Evolutionary conservation across 192 early-diverging fungal species (phyloP), one percentile per base, ranked within the genome.

Genomic region (Coemansia aciculifera): DNA sequence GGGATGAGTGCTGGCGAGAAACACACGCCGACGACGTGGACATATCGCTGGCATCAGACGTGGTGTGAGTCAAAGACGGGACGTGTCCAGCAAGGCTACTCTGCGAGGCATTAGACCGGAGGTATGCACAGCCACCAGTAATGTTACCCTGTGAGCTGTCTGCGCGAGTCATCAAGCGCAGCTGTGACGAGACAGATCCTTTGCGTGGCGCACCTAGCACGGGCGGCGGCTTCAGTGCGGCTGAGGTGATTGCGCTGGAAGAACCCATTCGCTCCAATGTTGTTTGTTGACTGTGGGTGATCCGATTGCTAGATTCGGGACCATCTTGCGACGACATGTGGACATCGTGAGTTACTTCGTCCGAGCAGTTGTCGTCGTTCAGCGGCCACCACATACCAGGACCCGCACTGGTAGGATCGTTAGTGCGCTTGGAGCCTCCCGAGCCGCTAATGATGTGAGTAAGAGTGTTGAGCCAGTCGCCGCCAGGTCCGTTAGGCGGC

Each of bases 361-460:
- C 75, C 0, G 80, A 77, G 68, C 74, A 77, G 69, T 77, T 77
- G 69, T 83, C 80, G 59, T 77, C 75, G 48, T 83, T 83, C 15
- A 83, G 75, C 21, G 80, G 80, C 80, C 80, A 83, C 80, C 80
- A 83, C 75, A 78, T 83, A 3, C 81, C 81, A 8, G 81, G 81
- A 2, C 76, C 81, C 15, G 68, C 31, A 27, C 67, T 63, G 38
- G 57, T 63, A 17, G 61, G 12, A 11, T 39, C 42, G 21, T 68
- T 49, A 1, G 54, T 21, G 19, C 49, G 59, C 49, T 68, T 72
- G 6, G 48, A 7, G 19, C 62, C 34, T 8, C 24, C 49, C 21
- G 69, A 40, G 10, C 59, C 65, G 21, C 63, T 64, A 29, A 73
- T 73, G 10, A 69, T 69, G n/a, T 65, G 34, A 24, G 64, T 24